Base-by-base conservation (phyloP, 768 basidiomycete genomes). In the Naematelia encephala region DNA sequence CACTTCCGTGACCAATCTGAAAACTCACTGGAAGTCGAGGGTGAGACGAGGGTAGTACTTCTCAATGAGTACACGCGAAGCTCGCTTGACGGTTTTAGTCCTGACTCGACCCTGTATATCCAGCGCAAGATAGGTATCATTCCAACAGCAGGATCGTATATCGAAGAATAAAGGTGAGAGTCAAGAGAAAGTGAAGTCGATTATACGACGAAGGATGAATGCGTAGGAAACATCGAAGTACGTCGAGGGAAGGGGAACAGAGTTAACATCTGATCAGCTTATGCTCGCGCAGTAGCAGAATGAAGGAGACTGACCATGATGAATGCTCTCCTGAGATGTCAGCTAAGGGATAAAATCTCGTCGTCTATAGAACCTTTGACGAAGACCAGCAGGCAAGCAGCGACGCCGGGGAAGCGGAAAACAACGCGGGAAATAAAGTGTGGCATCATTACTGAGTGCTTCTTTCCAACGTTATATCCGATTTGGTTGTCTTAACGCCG, bases 31-130 rank as follows among this genome's bases (percentile, higher is more conserved):
- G 81, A 98, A 98, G 79, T 98, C 94, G 79, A 97, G 89, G 68
- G 94, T 98, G 72, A 99, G 86, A 77, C 94, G 90, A 70, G 94
- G 94, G 83, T 99, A 99, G 86, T 97, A 99, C 85, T 97, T 97
- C 85, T 99, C 96, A 77, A 99, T 98, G 81, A 98, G 85, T 73
- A 93, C 91, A 65, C 96, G 87, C 67, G 93, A 97, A 76, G 96
- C 94, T 82, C 93, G 90, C 85, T 99, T 99, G 78, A 93, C 94
- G 67, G 96, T 99, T 83, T 99, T 99, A 75, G 96, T 99, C 78
- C 96, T 90, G 82, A 99, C 94, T 77, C 96, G 92, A 80, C 96
- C 96, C 96, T 97, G 78, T 54, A 49, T 34, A 58, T 10, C 51
- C 13, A 54, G 56, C 21, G 21, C 44, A 22, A 54, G 19, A 3